A percentile compares a stretch with the other conserved stretches of the same genome.
Evolutionary conservation across 2,329 filamentous ascomycete species (phyloP).

Genomic region (Tolypocladium ophioglossoides): DNA sequence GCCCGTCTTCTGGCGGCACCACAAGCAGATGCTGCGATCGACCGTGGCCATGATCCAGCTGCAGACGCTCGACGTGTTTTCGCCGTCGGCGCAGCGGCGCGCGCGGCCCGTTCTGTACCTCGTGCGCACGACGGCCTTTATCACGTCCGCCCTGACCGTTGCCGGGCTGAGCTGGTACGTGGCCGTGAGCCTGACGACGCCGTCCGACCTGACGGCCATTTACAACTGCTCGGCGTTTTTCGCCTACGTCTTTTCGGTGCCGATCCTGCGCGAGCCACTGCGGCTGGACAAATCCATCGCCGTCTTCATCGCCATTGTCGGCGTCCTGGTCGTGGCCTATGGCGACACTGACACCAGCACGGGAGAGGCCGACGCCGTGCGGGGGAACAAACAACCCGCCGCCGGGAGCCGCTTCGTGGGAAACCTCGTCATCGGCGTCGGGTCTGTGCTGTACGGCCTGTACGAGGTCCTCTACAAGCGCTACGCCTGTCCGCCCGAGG

Average conservation of each 20-base stretch:
- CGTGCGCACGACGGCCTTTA: slow-evolving; percentile 63
- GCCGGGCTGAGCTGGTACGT: slow-evolving; percentile 94
- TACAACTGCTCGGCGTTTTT: slow-evolving; percentile 99
- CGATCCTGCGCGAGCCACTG: slow-evolving; percentile 74
- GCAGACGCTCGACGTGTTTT: slow-evolving; percentile 58
- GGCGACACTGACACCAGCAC: slow-evolving; percentile 52
- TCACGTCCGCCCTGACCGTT: slow-evolving; percentile 79
- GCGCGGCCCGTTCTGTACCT: slow-evolving; percentile 55
- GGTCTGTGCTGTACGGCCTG: slow-evolving; percentile 86
- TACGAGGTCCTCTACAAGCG: slow-evolving; percentile 98
- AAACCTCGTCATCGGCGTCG: slow-evolving; percentile 84
- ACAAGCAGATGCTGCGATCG: slow-evolving; percentile 38
- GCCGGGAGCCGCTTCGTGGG: slow-evolving; percentile 64
- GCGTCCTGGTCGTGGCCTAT: slow-evolving; percentile 92
- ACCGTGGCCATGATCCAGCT: slow-evolving; percentile 75
- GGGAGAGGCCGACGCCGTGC: slow-evolving; percentile 25
- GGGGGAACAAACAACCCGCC: slow-evolving; percentile 1
- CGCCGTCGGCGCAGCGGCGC: slow-evolving; percentile 23
- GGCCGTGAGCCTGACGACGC: slow-evolving; percentile 85
- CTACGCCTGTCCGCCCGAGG: slow-evolving; percentile 85
- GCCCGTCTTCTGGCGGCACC: slow-evolving; percentile 70
- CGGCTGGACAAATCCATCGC: slow-evolving; percentile 77
- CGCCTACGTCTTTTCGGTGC: slow-evolving; percentile 92
- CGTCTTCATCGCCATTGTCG: slow-evolving; percentile 75
- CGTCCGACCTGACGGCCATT: slow-evolving; percentile 90